Evolutionary conservation across 73 alveolate genomes (phyloP), one percentile per base, ranked within the genome.

Genomic region (Paramecium tetraurelia): DNA sequence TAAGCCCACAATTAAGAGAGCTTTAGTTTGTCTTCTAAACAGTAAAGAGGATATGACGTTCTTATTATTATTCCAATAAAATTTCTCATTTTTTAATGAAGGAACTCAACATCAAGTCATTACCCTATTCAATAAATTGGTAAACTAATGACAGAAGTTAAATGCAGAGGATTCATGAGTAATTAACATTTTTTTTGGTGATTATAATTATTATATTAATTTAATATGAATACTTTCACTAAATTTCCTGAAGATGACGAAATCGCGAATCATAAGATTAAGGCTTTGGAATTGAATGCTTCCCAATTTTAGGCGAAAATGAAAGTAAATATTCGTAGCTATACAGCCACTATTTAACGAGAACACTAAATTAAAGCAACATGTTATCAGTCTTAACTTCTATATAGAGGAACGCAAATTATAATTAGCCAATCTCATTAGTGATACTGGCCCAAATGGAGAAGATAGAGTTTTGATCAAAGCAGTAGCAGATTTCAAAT

Each of bases 401-500:
- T 80, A 31, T 80, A 46, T 80, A 4, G 90, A 80, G 33, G 90
- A 80, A 35, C 33, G 90, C 20, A 80, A 80, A 80, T 24, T 80
- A 80, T 18, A 80, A 80, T 48, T 80, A 44, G 31, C 57, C 22
- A 80, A 46, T 21, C 48, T 80, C 10, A 48, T 80, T 22, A 31
- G 63, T 20, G 90, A 80, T 24, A 46, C 57, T 2, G 90, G 90
- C 0, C 75, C 70, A 18, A 46, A 80, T 80, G 90, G 90, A 80
- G 90, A 80, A 35, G 90, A 80, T 22, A 80, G 90, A 48, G 72
- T 46, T 2, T 24, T 80, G 21, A 31, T 80, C 2, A 80, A 80
- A 24, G 90, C 90, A 38, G 90, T 80, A 9, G 72, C 76, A 21
- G 90, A 80, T 43, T 48, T 80, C 46, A 80, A 80, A 46, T 46